Conservation (phyloP, 2,329 filamentous ascomycete species). For the Botrytis pseudocinerea region DNA sequence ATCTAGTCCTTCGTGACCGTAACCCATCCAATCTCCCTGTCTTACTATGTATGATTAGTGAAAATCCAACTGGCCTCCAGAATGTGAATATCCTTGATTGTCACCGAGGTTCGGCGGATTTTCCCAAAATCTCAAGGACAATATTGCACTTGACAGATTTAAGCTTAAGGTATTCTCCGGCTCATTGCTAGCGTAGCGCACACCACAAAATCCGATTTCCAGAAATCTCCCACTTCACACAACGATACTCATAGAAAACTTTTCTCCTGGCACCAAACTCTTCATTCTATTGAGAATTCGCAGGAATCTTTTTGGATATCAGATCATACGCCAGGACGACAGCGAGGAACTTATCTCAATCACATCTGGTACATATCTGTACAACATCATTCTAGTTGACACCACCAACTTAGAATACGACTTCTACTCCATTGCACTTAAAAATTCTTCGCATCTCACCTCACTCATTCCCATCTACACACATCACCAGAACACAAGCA, state of each 20-base stretch:
- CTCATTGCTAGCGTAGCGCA: not conserved
- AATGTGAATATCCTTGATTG: not conserved
- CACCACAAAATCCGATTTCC: not conserved
- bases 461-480: not conserved
- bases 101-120: no score
- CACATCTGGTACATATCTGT: not conserved
- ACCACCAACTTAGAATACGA: not conserved
- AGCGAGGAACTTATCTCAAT: not conserved
- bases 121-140: not conserved
- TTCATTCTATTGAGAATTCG: not conserved
- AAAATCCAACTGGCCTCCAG: not conserved
- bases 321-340: not conserved
- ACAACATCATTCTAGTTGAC: no score
- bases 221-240: no score
- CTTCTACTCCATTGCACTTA: not conserved
- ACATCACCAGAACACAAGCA: not conserved
- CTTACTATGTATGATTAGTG: not conserved
- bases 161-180: accelerated
- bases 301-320: no score
- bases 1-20: not conserved
- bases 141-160: not conserved
- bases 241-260: not conserved
- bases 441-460: not conserved
- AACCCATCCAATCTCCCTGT: not conserved
- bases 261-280: not conserved